phyloP scores from a whole-genome alignment of 352 stramenopile genomes.

The Thraustochytrium striatum region DNA sequence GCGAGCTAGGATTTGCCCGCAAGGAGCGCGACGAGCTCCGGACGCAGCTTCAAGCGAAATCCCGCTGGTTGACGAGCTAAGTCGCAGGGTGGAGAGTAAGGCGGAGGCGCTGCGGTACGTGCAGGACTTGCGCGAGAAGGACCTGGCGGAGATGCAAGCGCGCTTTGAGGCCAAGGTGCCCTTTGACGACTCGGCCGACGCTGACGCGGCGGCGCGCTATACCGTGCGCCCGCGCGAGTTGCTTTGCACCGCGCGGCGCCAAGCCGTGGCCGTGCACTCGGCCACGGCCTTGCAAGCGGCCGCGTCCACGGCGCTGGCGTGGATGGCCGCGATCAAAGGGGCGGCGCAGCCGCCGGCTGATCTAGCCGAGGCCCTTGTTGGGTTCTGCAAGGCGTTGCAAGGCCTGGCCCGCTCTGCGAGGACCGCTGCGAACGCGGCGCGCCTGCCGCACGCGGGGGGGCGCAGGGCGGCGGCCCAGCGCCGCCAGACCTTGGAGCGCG shows the following conservation, averaged over 20 bases:
- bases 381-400: background rate
- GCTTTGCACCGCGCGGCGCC: background rate
- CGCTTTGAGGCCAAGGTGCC: conserved; percentile 7
- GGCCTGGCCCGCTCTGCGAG: no score
- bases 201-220: background rate
- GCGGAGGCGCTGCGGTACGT: background rate
- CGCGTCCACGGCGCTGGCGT: background rate
- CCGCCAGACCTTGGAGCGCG: no score
- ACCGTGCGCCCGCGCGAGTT: background rate
- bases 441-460: no score
- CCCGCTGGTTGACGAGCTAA: conserved; percentile 14
- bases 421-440: no score
- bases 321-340: background rate
- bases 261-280: background rate
- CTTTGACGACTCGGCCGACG: conserved; percentile 28
- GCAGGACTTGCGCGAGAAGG: background rate
- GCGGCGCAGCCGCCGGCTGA: background rate
- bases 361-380: background rate
- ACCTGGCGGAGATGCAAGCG: background rate
- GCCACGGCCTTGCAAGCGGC: background rate
- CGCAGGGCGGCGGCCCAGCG: no score
- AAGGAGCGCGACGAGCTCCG: background rate
- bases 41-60: conserved; percentile 21
- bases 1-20: conserved; percentile 15
- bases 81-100: conserved; percentile 31